A percentile compares a stretch with the other conserved stretches of the same genome.
Evolutionary conservation across 495 filamentous ascomycete genomes (phyloP).

Genomic region (Trichoderma gamsii): DNA sequence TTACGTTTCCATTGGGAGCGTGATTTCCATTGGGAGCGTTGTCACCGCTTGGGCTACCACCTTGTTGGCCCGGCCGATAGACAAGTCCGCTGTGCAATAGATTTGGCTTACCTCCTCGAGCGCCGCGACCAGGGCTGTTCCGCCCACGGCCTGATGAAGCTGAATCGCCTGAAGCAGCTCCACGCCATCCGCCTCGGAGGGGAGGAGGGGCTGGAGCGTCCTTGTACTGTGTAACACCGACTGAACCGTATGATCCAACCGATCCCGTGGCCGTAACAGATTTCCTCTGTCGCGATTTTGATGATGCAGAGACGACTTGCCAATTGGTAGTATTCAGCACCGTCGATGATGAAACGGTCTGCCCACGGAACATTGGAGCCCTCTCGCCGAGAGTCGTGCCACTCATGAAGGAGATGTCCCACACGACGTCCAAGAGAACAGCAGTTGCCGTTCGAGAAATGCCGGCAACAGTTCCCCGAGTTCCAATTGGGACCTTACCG

Average conservation of each 20-base stretch:
- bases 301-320: slow-evolving; percentile 71
- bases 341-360: slow-evolving; percentile 75
- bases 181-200: slow-evolving; percentile 64
- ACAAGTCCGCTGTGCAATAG: slow-evolving; percentile 40
- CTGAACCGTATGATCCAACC: slow-evolving; percentile 55
- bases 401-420: slow-evolving; percentile 92
- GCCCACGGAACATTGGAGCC: slow-evolving; percentile 92
- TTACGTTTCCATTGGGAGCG: slow-evolving; percentile 20
- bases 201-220: slow-evolving; percentile 64
- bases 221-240: slow-evolving; percentile 57
- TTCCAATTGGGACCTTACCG: slow-evolving; percentile 90
- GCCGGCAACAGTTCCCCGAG: slow-evolving; percentile 85
- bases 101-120: slow-evolving; percentile 37
- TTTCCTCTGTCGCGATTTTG: slow-evolving; percentile 57
- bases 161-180: slow-evolving; percentile 48
- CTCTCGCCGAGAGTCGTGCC: slow-evolving; percentile 83
- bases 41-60: slow-evolving; percentile 20
- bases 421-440: slow-evolving; percentile 82
- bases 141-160: slow-evolving; percentile 33
- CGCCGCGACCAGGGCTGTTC: slow-evolving; percentile 29
- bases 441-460: slow-evolving; percentile 77
- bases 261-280: slow-evolving; percentile 53
- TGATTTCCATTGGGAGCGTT: slow-evolving; percentile 23
- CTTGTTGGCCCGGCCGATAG: slow-evolving; percentile 31
- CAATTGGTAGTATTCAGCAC: slow-evolving; percentile 81